A percentile compares a stretch with the other conserved stretches of the same genome.
phyloP scores from a whole-genome alignment of 768 basidiomycete species.

The Rhodocollybia butyracea region DNA sequence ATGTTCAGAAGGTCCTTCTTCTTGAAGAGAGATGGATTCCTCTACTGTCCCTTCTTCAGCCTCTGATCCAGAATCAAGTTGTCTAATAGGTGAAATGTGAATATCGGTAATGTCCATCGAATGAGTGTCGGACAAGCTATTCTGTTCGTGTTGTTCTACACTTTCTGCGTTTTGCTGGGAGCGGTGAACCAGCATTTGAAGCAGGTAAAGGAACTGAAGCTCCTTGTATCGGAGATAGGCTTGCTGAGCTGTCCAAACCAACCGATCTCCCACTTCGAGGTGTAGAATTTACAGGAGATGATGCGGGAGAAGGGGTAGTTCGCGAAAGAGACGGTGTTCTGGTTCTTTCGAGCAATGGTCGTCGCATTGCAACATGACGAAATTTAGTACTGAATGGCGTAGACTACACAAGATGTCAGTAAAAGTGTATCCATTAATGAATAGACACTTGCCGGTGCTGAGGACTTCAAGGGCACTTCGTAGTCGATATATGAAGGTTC shows the following conservation, averaged over 20 bases:
- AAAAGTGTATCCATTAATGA: not conserved
- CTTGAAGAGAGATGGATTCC: slow-evolving; percentile 15
- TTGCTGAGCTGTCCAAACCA: slow-evolving; percentile 30
- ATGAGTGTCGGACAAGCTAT: slow-evolving; percentile 1
- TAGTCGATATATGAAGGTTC: slow-evolving; percentile 48
- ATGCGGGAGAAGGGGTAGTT: slow-evolving; percentile 54
- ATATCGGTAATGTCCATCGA: slow-evolving; percentile 53
- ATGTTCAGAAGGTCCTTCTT: slow-evolving; percentile 30
- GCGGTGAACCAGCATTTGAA: slow-evolving; percentile 49
- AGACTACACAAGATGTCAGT: slow-evolving; percentile 33
- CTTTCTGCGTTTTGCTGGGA: slow-evolving; percentile 23
- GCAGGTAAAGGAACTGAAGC: slow-evolving; percentile 49
- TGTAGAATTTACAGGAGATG: slow-evolving; percentile 63
- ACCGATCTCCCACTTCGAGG: slow-evolving; percentile 54
- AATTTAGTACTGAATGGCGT: slow-evolving; percentile 57
- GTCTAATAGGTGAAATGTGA: slow-evolving; percentile 40
- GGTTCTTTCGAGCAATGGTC: slow-evolving; percentile 39
- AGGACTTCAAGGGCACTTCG: slow-evolving; percentile 56
- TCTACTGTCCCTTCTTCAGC: slow-evolving; percentile 19
- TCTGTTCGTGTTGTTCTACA: slow-evolving; percentile 8
- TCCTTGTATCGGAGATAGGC: slow-evolving; percentile 47
- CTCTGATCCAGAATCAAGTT: slow-evolving; percentile 17
- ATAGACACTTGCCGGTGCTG: slow-evolving; percentile 46
- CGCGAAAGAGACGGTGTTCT: slow-evolving; percentile 69
- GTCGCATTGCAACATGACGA: slow-evolving; percentile 60